Conservation (phyloP, 2,329 filamentous ascomycete genomes). For the Hypoxylon sp. region DNA sequence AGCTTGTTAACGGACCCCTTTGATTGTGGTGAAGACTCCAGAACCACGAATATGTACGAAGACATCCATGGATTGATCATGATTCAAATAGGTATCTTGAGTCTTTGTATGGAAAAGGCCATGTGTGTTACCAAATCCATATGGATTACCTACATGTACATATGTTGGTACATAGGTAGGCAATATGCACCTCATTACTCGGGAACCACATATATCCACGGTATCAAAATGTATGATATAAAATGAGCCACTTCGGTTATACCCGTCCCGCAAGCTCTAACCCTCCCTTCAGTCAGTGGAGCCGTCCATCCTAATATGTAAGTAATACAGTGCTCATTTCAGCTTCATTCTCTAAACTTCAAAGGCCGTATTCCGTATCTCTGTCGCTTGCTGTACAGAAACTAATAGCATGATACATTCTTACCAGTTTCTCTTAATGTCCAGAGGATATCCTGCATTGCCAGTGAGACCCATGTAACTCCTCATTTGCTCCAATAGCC, state of each 20-base stretch:
- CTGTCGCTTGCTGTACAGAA: neutral
- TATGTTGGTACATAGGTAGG: too few species aligned
- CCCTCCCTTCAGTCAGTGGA: slow-evolving; percentile 24
- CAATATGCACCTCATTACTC: neutral
- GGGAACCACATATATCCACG: neutral
- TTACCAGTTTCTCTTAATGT: slow-evolving; percentile 1
- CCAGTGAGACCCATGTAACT: slow-evolving; percentile 21
- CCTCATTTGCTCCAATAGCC: slow-evolving; percentile 30
- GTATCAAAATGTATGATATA: slow-evolving; percentile 10
- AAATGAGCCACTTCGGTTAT: slow-evolving; percentile 41
- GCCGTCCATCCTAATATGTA: slow-evolving; percentile 29
- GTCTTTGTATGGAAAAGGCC: too few species aligned
- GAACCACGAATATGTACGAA: neutral
- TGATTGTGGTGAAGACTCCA: too few species aligned
- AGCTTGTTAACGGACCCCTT: neutral
- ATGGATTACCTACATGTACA: too few species aligned
- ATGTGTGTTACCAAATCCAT: too few species aligned
- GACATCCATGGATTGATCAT: too few species aligned
- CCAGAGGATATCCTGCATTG: slow-evolving; percentile 11
- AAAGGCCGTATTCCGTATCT: neutral
- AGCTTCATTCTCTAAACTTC: slow-evolving; percentile 15
- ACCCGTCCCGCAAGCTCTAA: slow-evolving; percentile 29
- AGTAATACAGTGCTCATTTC: slow-evolving; percentile 26
- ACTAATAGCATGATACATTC: slow-evolving; percentile 22
- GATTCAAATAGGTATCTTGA: too few species aligned